Conservation (phyloP, 345 rosid genomes). For the rapeseed (Brassica napus) region DNA sequence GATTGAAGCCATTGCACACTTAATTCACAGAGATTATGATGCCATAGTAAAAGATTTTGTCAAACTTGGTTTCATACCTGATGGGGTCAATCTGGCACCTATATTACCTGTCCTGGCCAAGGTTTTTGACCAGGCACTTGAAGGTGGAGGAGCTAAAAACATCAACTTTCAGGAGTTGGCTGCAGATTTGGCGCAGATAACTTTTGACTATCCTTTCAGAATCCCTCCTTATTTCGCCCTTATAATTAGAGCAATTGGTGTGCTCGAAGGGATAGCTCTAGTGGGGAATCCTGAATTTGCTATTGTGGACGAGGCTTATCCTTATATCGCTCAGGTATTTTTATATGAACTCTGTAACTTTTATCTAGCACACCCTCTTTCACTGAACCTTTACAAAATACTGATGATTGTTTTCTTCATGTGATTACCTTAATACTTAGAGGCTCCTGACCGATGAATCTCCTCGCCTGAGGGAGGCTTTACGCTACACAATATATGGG, state of each 20-base stretch:
- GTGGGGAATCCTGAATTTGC: constrained; percentile 97
- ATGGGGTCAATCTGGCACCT: constrained; percentile 95
- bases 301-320: constrained; percentile 94
- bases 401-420: constrained; percentile 1
- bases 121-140: constrained; percentile 99
- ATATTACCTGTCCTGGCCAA: constrained; percentile 91
- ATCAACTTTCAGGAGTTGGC: constrained; percentile 95
- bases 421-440: constrained; percentile 41
- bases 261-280: constrained; percentile 91
- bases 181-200: constrained; percentile 92
- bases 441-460: constrained; percentile 92
- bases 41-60: constrained; percentile 96
- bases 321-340: constrained; percentile 88
- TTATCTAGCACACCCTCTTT: neutral
- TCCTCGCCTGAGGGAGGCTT: constrained; percentile 76
- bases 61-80: constrained; percentile 88
- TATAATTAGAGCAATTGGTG: constrained; percentile 95
- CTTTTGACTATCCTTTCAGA: constrained; percentile 96
- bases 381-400: neutral
- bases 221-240: constrained; percentile 98
- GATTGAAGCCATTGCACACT: constrained; percentile 98
- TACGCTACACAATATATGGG: constrained; percentile 92
- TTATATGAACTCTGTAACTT: constrained; percentile 8
- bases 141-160: constrained; percentile 97
- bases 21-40: constrained; percentile 85